Conservation (phyloP, 257 asterid species). For the Hygrophila difformis region DNA sequence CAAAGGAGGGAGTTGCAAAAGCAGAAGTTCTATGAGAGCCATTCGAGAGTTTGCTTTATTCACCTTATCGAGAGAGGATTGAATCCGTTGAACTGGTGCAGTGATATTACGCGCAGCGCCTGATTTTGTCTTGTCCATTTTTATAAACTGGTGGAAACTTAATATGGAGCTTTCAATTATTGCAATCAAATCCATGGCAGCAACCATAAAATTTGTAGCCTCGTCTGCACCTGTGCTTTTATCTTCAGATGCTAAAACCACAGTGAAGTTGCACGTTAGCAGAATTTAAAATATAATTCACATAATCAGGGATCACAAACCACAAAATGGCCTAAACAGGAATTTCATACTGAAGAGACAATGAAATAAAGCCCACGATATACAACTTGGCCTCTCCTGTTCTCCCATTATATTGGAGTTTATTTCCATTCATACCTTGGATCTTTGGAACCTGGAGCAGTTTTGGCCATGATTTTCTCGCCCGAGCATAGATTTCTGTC, state of each 20-base stretch:
- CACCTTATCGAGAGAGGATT: slow-evolving; percentile 73
- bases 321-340: neutral
- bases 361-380: too few relatives aligned
- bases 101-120: slow-evolving; percentile 36
- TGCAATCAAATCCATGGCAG: slow-evolving; percentile 50
- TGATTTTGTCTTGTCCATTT: slow-evolving; percentile 66
- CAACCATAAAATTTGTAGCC: slow-evolving; percentile 33
- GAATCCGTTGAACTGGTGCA: slow-evolving; percentile 74
- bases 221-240: slow-evolving; percentile 41
- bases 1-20: too few relatives aligned
- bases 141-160: slow-evolving; percentile 60
- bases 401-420: neutral
- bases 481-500: slow-evolving; percentile 74
- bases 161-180: slow-evolving; percentile 67
- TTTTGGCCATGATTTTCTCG: slow-evolving; percentile 59
- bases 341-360: too few relatives aligned
- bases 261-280: slow-evolving; percentile 7
- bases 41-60: neutral
- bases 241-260: slow-evolving; percentile 53
- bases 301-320: neutral
- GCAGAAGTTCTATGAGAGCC: too few relatives aligned
- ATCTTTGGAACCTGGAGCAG: slow-evolving; percentile 89
- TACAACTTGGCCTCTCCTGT: too few relatives aligned
- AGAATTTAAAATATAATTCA: slow-evolving; percentile 1
- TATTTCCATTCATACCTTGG: slow-evolving; percentile 41